Evolutionary conservation across 768 basidiomycete species (phyloP), one percentile per base, ranked within the genome.

Genomic region (Pholiota molesta): DNA sequence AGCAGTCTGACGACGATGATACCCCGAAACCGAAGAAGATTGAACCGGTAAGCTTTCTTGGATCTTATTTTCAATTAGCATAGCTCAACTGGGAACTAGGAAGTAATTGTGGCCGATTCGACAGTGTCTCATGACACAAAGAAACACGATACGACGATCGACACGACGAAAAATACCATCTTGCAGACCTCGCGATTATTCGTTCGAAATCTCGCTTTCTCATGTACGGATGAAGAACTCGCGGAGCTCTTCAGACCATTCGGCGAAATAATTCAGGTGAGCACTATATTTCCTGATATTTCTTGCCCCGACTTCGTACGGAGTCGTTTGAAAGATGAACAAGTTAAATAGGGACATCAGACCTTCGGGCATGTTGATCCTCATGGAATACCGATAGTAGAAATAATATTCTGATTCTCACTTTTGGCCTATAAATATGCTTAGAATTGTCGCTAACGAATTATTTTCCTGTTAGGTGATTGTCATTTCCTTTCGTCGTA

Each of bases 151-250:
- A 45, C 68, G 5, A 66, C 73, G 9, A 70, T 75, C 23, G 81
- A 86, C 53, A 63, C 75, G 2, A 78, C 75, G 4, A 76, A 71
- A 55, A 78, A 81, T 35, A 85, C 87, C 1, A 90, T 97, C 56
- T 75, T 89, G 5, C 81, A 83, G 60, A 96, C 95, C 0, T 83
- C 86, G 0, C 86, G 96, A 4, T 78, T 99, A 2, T 99, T 99
- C 70, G 77, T 99, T 5, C 93, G 97, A n/a, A 99, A 99, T 71
- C 75, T 99, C n/a, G 82, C 95, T 0, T 99, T 95, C 69, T 85
- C 89, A 0, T 93, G 91, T 60, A 89, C 90, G 7, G 84, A 90
- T 17, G 73, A 79, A 2, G 95, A 97, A 54, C 75, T 99, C 0
- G 69, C 73, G 2, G 79, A 82, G 13, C 79, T 88, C 2, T 95